Evolutionary conservation across 129 eudicot genomes (phyloP).

Genomic region (Escallonia herrerae): DNA sequence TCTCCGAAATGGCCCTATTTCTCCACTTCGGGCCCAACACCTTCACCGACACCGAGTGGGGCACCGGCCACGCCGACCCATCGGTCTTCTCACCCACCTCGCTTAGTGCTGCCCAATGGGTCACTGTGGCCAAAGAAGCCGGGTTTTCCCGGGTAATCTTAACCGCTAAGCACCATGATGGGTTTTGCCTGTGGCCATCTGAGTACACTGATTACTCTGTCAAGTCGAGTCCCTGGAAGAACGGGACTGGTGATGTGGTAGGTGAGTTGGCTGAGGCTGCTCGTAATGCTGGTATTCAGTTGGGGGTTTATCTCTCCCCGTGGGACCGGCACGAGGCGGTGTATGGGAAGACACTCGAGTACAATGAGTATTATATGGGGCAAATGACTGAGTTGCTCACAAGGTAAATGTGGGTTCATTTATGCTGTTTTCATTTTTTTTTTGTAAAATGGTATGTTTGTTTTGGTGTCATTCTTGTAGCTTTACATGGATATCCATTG

Average conservation of each 20-base stretch:
- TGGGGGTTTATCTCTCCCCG: slow-evolving; percentile 89
- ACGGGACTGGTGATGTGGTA: slow-evolving; percentile 78
- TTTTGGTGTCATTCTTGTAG: neutral
- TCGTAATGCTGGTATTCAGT: slow-evolving; percentile 36
- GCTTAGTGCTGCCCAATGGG: slow-evolving; percentile 72
- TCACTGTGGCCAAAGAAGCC: slow-evolving; percentile 50
- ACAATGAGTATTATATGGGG: slow-evolving; percentile 80
- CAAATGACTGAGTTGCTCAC: slow-evolving; percentile 96
- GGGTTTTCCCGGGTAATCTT: slow-evolving; percentile 71
- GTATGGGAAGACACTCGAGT: slow-evolving; percentile 75
- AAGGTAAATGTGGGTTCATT: slow-evolving; percentile 32
- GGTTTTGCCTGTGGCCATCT: slow-evolving; percentile 92
- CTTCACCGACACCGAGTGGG: slow-evolving; percentile 83
- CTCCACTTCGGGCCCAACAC: slow-evolving; percentile 97
- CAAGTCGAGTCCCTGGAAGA: slow-evolving; percentile 60
- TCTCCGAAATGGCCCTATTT: slow-evolving; percentile 73
- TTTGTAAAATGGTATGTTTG: neutral
- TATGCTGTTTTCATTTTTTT: neutral
- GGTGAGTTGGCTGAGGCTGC: slow-evolving; percentile 82
- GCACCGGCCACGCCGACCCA: slow-evolving; percentile 69
- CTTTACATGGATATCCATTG: too few species aligned
- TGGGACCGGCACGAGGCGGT: slow-evolving; percentile 84
- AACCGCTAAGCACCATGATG: slow-evolving; percentile 91
- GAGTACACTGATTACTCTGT: slow-evolving; percentile 70
- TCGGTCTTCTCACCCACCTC: slow-evolving; percentile 52